Evolutionary conservation across 2,329 filamentous ascomycete genomes (phyloP).

Genomic region (Neofusicoccum umdonicola): DNA sequence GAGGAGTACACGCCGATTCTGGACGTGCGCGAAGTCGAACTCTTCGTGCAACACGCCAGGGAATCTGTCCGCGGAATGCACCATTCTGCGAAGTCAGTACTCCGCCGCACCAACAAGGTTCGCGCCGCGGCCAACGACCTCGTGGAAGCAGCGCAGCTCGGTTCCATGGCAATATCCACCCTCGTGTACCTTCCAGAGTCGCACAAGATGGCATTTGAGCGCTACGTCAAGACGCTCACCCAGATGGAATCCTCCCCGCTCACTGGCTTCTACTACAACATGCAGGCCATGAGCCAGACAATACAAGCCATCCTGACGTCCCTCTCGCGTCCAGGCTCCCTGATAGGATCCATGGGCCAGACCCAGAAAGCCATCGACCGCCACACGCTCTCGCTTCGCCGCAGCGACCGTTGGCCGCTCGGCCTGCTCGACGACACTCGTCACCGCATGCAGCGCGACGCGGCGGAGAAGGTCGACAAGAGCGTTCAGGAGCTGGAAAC

Average conservation of each 20-base stretch:
- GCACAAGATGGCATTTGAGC: slow-evolving; percentile 69
- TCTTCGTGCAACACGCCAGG: slow-evolving; percentile 86
- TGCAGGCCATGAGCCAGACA: slow-evolving; percentile 79
- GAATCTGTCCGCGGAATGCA: slow-evolving; percentile 86
- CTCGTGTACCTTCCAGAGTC: slow-evolving; percentile 65
- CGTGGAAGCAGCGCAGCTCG: slow-evolving; percentile 60
- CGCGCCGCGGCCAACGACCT: slow-evolving; percentile 66
- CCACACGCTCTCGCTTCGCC: slow-evolving; percentile 69
- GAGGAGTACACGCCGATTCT: slow-evolving; percentile 83
- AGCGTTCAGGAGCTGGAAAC: slow-evolving; percentile 68
- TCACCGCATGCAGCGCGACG: slow-evolving; percentile 77
- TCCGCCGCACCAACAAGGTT: slow-evolving; percentile 73
- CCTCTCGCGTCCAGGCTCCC: slow-evolving; percentile 72
- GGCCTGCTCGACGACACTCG: slow-evolving; percentile 84
- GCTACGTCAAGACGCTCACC: slow-evolving; percentile 65
- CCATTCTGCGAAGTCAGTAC: slow-evolving; percentile 76
- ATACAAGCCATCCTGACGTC: slow-evolving; percentile 77
- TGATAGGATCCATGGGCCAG: slow-evolving; percentile 73
- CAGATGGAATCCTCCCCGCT: slow-evolving; percentile 73
- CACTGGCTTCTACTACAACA: slow-evolving; percentile 68
- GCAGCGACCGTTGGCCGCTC: slow-evolving; percentile 76
- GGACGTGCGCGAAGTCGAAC: slow-evolving; percentile 83
- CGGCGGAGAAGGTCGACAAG: slow-evolving; percentile 73
- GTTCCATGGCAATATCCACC: slow-evolving; percentile 51
- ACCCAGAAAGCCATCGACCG: slow-evolving; percentile 76